These are phyloP conservation scores for Penicillium psychrofluorescens DNA, from an alignment of 495 filamentous ascomycete genomes.

Conservation along the genomic window DNA sequence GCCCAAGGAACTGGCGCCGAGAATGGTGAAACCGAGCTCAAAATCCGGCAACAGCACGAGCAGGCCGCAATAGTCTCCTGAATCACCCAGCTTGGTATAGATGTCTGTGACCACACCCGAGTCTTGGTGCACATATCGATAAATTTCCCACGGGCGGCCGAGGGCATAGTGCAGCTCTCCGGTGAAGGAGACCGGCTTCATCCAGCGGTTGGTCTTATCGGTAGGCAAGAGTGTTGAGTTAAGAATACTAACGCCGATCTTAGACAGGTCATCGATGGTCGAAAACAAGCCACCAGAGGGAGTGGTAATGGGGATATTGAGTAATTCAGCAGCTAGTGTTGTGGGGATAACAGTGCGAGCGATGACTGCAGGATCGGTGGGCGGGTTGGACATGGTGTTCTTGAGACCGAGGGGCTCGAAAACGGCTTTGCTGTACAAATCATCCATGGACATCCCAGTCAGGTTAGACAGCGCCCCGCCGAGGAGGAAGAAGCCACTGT, in stretches of 20 bases:
- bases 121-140: slow-evolving; percentile 19
- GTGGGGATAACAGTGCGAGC: slow-evolving; percentile 15
- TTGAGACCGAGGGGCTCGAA: slow-evolving; percentile 39
- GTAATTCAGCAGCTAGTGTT: slow-evolving; percentile 19
- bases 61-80: slow-evolving; percentile 25
- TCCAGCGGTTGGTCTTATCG: slow-evolving; percentile 31
- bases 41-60: slow-evolving; percentile 34
- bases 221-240: slow-evolving; percentile 36
- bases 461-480: slow-evolving; percentile 48
- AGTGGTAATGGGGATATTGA: slow-evolving; percentile 15
- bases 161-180: slow-evolving; percentile 37
- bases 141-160: slow-evolving; percentile 41
- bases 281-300: slow-evolving; percentile 27
- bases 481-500: slow-evolving; percentile 47
- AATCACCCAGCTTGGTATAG: slow-evolving; percentile 40
- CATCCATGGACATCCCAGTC: slow-evolving; percentile 35
- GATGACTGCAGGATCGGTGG: slow-evolving; percentile 12
- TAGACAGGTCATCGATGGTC: slow-evolving; percentile 19
- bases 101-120: slow-evolving; percentile 25
- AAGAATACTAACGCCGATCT: slow-evolving; percentile 38
- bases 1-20: slow-evolving; percentile 15
- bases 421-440: slow-evolving; percentile 36
- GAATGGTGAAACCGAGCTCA: slow-evolving; percentile 30
- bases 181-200: slow-evolving; percentile 44
- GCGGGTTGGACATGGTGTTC: slow-evolving; percentile 29